These are phyloP conservation scores for Neurospora terricola DNA, from an alignment of 495 filamentous ascomycete genomes.

Conservation along the genomic window DNA sequence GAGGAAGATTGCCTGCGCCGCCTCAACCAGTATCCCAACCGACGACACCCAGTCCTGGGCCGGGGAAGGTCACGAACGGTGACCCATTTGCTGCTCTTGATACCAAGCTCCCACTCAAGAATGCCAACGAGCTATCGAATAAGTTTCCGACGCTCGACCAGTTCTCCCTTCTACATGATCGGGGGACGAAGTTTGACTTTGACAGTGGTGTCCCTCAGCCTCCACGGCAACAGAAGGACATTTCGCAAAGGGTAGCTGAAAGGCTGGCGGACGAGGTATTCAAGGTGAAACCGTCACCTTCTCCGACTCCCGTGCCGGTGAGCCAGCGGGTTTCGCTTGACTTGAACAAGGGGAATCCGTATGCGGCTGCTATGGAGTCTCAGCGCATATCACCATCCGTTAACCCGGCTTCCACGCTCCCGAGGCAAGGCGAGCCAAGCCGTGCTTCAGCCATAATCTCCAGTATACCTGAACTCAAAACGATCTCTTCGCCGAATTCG, in stretches of 20 bases:
- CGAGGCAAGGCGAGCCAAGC: slow-evolving; percentile 34
- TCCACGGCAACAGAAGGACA: slow-evolving; percentile 43
- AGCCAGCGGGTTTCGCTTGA: slow-evolving; percentile 28
- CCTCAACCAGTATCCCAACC: slow-evolving; percentile 26
- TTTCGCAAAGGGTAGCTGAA: slow-evolving; percentile 68
- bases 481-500: slow-evolving; percentile 36
- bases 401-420: slow-evolving; percentile 28
- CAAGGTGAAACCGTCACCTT: slow-evolving; percentile 17
- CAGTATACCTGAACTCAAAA: slow-evolving; percentile 42
- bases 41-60: slow-evolving; percentile 64
- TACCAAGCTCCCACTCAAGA: slow-evolving; percentile 41
- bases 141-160: slow-evolving; percentile 89
- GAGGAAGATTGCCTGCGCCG: slow-evolving; percentile 64
- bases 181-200: slow-evolving; percentile 83
- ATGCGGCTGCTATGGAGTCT: slow-evolving; percentile 5
- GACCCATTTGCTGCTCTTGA: slow-evolving; percentile 91
- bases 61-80: slow-evolving; percentile 53
- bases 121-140: slow-evolving; percentile 67
- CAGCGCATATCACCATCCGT: slow-evolving; percentile 16
- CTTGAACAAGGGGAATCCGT: slow-evolving; percentile 16
- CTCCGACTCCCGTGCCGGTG: slow-evolving; percentile 8
- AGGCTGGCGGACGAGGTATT: slow-evolving; percentile 78
- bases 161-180: slow-evolving; percentile 82
- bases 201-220: slow-evolving; percentile 40
- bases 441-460: slow-evolving; percentile 43